phyloP scores from a whole-genome alignment of 352 stramenopile species.

The Pythium aristosporum region DNA sequence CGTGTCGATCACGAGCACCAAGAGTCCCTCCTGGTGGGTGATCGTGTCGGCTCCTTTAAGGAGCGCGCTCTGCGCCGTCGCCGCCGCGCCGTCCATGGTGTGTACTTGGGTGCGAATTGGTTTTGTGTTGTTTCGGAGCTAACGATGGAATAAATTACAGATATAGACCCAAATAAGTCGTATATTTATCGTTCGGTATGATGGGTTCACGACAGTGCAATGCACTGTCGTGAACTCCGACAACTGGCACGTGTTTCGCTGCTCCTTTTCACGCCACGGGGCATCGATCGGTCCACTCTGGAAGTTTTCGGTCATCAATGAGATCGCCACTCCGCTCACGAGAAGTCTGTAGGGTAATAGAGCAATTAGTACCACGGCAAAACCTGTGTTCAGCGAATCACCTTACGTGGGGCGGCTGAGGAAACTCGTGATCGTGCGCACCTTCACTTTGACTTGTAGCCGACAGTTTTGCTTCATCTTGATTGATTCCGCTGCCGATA shows the following conservation, averaged over 20 bases:
- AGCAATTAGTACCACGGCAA: neutral
- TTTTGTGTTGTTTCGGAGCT: neutral
- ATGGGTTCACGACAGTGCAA: neutral
- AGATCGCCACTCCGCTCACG: neutral
- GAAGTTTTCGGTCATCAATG: neutral
- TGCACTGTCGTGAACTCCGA: too few species aligned
- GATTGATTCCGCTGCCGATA: neutral
- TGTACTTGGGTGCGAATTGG: neutral
- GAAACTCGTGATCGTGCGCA: conserved; percentile 3
- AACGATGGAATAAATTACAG: neutral
- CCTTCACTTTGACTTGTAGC: neutral
- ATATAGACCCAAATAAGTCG: neutral
- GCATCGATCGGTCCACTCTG: neutral
- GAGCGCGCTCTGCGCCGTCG: conserved; percentile 5
- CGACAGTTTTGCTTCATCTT: neutral
- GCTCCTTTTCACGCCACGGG: neutral
- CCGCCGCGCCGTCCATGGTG: conserved; percentile 6
- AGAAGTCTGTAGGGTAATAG: neutral
- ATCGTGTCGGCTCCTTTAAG: conserved; percentile 2
- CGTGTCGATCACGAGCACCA: conserved; percentile 82
- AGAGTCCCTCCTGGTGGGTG: conserved; percentile 45
- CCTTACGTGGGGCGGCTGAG: neutral
- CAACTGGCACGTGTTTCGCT: neutral
- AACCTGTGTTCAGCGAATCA: neutral
- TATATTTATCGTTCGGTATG: neutral